These are phyloP conservation scores for Thielaviopsis euricoi DNA, from an alignment of 2,329 filamentous ascomycete genomes.

Conservation along the genomic window DNA sequence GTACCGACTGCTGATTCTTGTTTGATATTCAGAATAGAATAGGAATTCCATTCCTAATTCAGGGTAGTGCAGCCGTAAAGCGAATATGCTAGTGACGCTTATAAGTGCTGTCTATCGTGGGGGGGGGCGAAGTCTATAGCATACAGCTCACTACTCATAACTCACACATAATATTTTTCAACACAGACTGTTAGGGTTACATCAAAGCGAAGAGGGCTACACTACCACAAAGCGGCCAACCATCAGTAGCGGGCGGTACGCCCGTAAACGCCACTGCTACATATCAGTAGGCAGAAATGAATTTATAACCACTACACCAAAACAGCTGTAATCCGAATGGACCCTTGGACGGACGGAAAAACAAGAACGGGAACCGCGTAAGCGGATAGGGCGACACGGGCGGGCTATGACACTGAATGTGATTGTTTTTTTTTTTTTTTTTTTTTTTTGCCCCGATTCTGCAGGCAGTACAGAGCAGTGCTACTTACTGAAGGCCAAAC, in stretches of 20 bases:
- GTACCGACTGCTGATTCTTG: neutral
- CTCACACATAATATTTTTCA: no score
- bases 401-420: no score
- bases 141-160: no score
- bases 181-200: neutral
- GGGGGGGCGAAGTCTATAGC: no score
- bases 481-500: no score
- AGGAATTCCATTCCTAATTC: neutral
- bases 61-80: neutral
- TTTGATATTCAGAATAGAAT: neutral
- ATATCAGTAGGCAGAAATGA: neutral
- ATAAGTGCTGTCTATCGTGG: neutral
- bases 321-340: neutral
- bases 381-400: no score
- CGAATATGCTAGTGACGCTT: neutral
- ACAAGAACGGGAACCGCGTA: neutral
- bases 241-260: no score
- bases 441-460: neutral
- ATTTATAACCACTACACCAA: no score
- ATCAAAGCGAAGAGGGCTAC: neutral
- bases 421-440: neutral
- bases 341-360: neutral
- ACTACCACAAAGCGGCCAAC: neutral
- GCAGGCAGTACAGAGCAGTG: no score
- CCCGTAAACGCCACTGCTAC: neutral